Base-by-base conservation (phyloP, 176 grass and related monocot species). In the Leersia perrieri region DNA sequence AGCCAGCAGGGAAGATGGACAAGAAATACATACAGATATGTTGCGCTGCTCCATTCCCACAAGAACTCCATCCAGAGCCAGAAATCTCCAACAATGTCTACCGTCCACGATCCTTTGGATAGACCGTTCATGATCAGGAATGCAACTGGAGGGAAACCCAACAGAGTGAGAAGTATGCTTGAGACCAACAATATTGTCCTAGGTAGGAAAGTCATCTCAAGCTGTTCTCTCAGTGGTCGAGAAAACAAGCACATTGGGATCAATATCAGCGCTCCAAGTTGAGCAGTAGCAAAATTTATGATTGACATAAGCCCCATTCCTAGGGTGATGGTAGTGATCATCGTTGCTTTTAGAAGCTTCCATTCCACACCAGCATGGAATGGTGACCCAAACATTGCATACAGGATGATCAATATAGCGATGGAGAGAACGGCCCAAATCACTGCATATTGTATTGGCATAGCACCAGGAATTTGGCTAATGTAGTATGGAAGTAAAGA, bases 1-100 rank as follows among this genome's bases (percentile, higher is more conserved):
- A 93, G 74, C 95, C 95, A 98, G 68, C 92, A 98, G 45, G 95
- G 95, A 63, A 98, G 89, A 86, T 98, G 92, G 25, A 93, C 84
- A 74, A 87, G 83, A 36, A 93, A 45, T 28, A 98, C 32, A 27
- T 98, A 98, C 32, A 98, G 70, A 86, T 95, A 98, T 0, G 90
- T 98, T 5, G 88, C 95, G 34, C 95, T 98, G 49, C 93, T 98
- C 95, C 95, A 94, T 76, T 72, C 79, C 95, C 92, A 98, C 76
- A 98, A 66, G 68, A 90, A 90, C 35, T 94, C 85, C 84, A 94
- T 90, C 77, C 85, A 90, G 60, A 83, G 78, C 92, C 95, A 98
- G 80, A 92, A 98, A 60, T 80, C 83, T 65, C 79, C 82, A 60
- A 94, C 6, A 47, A 51, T 51, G 49, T 62, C 83, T 61, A 60